Conservation (phyloP, 164 flowering plant genomes). For the Saururus chinensis region DNA sequence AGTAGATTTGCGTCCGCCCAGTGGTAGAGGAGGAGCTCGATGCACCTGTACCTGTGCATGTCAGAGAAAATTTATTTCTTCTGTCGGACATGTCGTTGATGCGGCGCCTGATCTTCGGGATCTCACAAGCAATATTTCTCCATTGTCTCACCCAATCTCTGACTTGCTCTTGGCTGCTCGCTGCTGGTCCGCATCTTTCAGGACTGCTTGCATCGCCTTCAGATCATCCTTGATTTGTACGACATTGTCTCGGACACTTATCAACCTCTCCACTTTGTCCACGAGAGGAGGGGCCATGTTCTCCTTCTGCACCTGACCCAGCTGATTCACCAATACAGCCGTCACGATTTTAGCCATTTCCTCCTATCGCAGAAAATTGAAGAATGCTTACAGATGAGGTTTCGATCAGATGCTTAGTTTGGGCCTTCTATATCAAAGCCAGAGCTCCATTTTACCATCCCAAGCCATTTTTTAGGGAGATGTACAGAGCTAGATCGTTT, state of each 20-base stretch:
- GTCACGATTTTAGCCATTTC: background rate
- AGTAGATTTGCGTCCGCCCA: too few species aligned
- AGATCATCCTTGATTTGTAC: background rate
- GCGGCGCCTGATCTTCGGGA: slow-evolving; percentile 19
- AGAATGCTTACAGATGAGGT: too few species aligned
- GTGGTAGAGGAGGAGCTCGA: slow-evolving; percentile 1
- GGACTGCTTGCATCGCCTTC: background rate
- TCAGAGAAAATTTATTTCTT: background rate
- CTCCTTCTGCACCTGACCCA: too few species aligned
- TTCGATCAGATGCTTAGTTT: too few species aligned
- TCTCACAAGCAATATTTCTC: background rate
- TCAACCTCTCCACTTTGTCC: background rate
- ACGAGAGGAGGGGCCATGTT: background rate
- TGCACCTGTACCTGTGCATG: slow-evolving; percentile 3
- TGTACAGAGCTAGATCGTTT: too few species aligned
- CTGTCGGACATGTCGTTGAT: slow-evolving; percentile 6
- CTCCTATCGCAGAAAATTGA: too few species aligned
- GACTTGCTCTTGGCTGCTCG: background rate
- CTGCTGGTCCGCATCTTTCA: background rate
- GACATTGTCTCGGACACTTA: background rate
- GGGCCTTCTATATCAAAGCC: too few species aligned
- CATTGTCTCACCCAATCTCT: slow-evolving; percentile 2
- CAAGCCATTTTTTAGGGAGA: too few species aligned
- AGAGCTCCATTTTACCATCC: too few species aligned
- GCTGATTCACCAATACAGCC: background rate